phyloP scores from a whole-genome alignment of 805 yeast species.

The Candida lessepsii region DNA sequence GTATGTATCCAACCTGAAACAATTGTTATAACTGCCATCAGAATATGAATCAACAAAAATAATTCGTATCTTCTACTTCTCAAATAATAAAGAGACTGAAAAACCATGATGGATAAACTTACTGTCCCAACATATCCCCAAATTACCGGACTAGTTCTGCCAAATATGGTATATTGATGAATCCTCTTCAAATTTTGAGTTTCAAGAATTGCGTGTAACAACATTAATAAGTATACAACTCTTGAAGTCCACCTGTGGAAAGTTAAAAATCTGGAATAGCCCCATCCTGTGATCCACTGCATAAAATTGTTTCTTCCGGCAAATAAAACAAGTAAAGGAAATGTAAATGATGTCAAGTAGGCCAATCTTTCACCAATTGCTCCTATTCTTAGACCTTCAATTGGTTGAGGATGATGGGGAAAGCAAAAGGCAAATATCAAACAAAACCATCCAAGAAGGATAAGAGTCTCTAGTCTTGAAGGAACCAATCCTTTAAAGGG shows the following conservation, averaged over 20 bases:
- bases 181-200: conserved; percentile 26
- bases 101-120: conserved; percentile 26
- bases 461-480: conserved; percentile 49
- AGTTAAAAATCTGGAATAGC: conserved; percentile 56
- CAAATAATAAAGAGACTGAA: conserved; percentile 30
- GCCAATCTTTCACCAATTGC: conserved; percentile 45
- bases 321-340: conserved; percentile 62
- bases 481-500: conserved; percentile 38
- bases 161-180: conserved; percentile 32
- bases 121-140: conserved; percentile 41
- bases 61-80: conserved; percentile 38
- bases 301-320: conserved; percentile 77
- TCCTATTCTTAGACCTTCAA: conserved; percentile 21
- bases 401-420: conserved; percentile 23
- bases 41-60: conserved; percentile 34
- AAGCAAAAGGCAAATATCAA: conserved; percentile 28
- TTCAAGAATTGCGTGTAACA: conserved; percentile 59
- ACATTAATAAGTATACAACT: conserved; percentile 43
- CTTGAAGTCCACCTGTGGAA: conserved; percentile 70
- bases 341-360: conserved; percentile 49
- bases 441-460: conserved; percentile 39
- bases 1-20: conserved; percentile 48
- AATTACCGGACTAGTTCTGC: conserved; percentile 26
- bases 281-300: conserved; percentile 59
- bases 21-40: conserved; percentile 38